Base-by-base conservation (phyloP, 129 eudicot species). In the Artemisia tridentata region DNA sequence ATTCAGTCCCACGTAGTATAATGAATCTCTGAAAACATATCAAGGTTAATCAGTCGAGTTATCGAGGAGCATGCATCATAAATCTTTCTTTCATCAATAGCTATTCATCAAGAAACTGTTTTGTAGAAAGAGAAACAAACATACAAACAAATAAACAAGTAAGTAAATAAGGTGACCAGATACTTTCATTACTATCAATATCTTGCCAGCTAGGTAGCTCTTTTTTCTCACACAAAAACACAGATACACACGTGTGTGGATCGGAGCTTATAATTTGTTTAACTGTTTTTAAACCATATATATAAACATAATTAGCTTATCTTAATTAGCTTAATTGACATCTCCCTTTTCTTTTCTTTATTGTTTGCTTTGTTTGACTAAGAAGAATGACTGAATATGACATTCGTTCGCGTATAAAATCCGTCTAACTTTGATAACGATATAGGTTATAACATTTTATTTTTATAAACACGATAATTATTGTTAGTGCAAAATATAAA, bases 201-300 rank as follows among this genome's bases (percentile, higher is more conserved):
- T 77, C 72, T 45, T 7, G 55, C 16, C 47, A 23, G 65, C 65
- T 43, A 61, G 58, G 72, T 69, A 55, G 34, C 76, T 64, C 23
- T 51, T 68, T 29, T 27, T 71, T 46, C 76, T 60, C 60, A 65
- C 50, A 57, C 66, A 34, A 63, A 16, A 41, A 29, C 74, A 11
- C 65, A 14, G 61, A 31, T 64, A 34, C 63, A 34, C 72, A 54
- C 81, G 65, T 72, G 81, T 71, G 81, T 78, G 81, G 81, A 78
- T 78, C 67, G 67, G 77, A 70, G 81, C 77, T 72, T 45, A 56
- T 56, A 45, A 18, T 60, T 52, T 34, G 54, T 71, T 63, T 62
- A 51, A 47, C 69, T 38, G 61, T 60, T 68, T 9, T 43, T 52
- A 77, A 54, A 53, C 27, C 16, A 17, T 19, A 59, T 31, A n/a